Evolutionary conservation across 257 asterid species (phyloP).

Genomic region (Knoxia roxburghii): DNA sequence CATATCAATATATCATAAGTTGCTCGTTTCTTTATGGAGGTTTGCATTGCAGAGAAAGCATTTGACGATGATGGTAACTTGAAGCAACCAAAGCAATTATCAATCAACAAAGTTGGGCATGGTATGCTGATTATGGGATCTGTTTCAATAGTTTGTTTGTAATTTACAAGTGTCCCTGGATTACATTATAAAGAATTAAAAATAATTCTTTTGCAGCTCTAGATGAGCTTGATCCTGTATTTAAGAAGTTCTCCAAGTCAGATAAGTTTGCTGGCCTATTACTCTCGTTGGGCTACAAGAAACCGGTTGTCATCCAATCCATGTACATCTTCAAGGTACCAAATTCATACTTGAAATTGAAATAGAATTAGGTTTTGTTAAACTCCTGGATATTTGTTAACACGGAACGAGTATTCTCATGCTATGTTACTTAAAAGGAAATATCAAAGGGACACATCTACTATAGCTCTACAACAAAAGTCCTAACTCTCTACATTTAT

Average conservation of each 20-base stretch:
- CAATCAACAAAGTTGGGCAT: conserved; percentile 87
- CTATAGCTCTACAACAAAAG: not conserved
- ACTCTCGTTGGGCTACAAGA: conserved; percentile 51
- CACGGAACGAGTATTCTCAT: not conserved
- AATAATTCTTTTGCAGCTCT: conserved; percentile 43
- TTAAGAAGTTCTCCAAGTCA: conserved; percentile 63
- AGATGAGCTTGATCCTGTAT: conserved; percentile 56
- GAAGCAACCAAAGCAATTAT: conserved; percentile 66
- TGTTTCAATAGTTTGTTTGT: not conserved
- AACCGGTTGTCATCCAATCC: conserved; percentile 65
- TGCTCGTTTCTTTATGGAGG: conserved; percentile 1
- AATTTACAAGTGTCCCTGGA: not conserved
- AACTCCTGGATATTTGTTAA: not conserved
- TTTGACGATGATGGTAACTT: conserved; percentile 61
- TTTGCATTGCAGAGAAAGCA: conserved; percentile 56
- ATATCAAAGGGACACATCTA: not conserved
- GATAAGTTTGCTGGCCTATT: conserved; percentile 47
- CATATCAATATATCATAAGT: not conserved
- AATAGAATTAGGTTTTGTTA: not conserved
- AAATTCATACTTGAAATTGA: not conserved
- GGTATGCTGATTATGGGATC: conserved; percentile 34
- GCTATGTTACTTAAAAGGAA: not conserved
- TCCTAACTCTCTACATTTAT: not conserved
- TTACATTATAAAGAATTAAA: not conserved
- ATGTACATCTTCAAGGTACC: conserved; percentile 79